These are phyloP conservation scores for Kwoniella sp. DNA, from an alignment of 768 basidiomycete genomes.

Conservation along the genomic window DNA sequence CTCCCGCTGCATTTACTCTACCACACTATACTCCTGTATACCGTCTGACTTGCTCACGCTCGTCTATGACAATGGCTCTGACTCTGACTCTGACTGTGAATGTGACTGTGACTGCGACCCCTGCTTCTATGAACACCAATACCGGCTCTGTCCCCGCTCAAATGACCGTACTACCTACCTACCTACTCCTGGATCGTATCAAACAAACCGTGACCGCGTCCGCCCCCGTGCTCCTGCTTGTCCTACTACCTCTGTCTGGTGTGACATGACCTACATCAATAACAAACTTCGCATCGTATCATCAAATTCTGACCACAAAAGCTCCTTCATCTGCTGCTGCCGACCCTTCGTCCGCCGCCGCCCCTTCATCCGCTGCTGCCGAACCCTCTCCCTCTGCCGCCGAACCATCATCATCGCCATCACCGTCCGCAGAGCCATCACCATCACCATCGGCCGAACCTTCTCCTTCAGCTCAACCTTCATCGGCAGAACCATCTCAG, in stretches of 20 bases:
- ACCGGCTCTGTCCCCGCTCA: too few relatives aligned
- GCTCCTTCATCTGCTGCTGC: conserved; percentile 1
- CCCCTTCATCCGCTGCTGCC: conserved; percentile 12
- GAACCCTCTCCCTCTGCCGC: conserved; percentile 7
- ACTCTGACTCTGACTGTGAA: background rate
- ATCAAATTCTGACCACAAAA: background rate
- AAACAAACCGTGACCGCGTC: too few relatives aligned
- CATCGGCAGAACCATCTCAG: conserved; percentile 6
- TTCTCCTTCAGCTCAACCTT: conserved; percentile 2
- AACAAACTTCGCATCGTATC: background rate
- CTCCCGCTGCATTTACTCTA: too few relatives aligned
- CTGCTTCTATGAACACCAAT: too few relatives aligned
- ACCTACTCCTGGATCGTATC: too few relatives aligned
- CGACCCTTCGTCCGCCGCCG: conserved; percentile 4
- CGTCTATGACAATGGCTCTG: conserved; percentile 1
- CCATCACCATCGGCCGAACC: conserved; percentile 5
- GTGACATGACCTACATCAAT: background rate
- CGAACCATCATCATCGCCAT: conserved; percentile 9
- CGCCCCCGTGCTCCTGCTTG: background rate
- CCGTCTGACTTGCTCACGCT: conserved; percentile 1
- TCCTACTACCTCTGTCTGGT: background rate
- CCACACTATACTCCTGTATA: too few relatives aligned
- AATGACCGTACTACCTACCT: too few relatives aligned
- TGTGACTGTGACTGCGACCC: background rate
- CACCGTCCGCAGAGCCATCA: background rate